Conservation (phyloP, 2,329 filamentous ascomycete species). For the Xenosphaeropsis pyriputrescens region DNA sequence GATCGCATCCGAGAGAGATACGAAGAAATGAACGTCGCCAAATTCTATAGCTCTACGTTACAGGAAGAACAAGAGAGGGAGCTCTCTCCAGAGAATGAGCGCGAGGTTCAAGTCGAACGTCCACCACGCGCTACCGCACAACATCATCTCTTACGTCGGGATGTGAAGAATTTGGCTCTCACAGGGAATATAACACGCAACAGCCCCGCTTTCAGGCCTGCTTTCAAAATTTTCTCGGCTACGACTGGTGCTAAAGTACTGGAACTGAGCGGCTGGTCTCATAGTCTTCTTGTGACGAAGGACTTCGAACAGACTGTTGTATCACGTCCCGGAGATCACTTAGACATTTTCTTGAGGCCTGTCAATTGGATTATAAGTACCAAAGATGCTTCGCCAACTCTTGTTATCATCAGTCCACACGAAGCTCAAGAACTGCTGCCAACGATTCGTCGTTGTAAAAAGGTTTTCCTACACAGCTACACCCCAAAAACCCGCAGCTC, state of each 20-base stretch:
- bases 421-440: constrained; percentile 40
- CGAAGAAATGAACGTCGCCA: constrained; percentile 18
- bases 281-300: constrained; percentile 26
- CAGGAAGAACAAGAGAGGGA: constrained; percentile 58
- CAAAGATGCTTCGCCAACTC: constrained; percentile 3
- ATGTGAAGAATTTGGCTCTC: constrained; percentile 25
- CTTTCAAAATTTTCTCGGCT: constrained; percentile 26
- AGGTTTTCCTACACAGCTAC: constrained; percentile 34
- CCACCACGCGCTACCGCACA: constrained; percentile 24
- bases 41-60: constrained; percentile 23
- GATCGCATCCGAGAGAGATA: constrained; percentile 20
- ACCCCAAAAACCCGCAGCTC: constrained; percentile 25
- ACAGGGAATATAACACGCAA: constrained; percentile 17
- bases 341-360: constrained; percentile 33
- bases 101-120: constrained; percentile 38
- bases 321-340: background rate
- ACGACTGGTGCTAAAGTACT: constrained; percentile 25
- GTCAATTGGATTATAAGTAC: constrained; percentile 37
- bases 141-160: constrained; percentile 25
- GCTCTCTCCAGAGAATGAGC: constrained; percentile 46
- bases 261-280: constrained; percentile 20
- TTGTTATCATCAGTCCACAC: constrained; percentile 43
- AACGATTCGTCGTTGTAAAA: constrained; percentile 18
- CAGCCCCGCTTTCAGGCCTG: constrained; percentile 23
- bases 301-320: constrained; percentile 35